Evolutionary conservation across 805 yeast species (phyloP), one percentile per base, ranked within the genome.

Genomic region (Lachancea dasiensis): DNA sequence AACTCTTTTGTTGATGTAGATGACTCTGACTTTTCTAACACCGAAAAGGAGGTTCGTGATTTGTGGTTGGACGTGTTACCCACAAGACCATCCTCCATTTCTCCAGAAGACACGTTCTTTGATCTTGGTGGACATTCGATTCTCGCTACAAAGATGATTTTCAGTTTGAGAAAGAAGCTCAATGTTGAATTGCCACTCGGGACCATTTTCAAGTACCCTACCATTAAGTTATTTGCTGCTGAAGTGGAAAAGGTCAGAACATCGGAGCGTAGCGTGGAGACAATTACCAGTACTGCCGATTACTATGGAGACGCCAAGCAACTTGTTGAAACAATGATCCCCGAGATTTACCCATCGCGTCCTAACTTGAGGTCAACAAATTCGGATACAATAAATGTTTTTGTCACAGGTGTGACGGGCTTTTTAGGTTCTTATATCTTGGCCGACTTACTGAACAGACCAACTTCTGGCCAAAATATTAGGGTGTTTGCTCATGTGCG

Each of bases 111-210:
- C 60, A 84, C 95, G 1, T 92, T 92, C 75, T 92, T 92, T 55
- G 99, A 92, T 57, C 67, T 94, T 37, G 99, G 99, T 42, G 99
- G 99, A 2, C 99, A 92, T 63, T 90, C 97, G 1, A 90, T 92
- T 52, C 69, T 92, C 46, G 97, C 97, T 6, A 94, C 99, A 0
- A 77, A 94, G 58, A 87, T 92, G 96, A 90, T 92, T 44, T 92
- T 92, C 54, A 89, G 84, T 49, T 73, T 92, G 50, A 76, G 97
- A 59, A 81, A 83, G 65, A 73, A 72, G 48, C 68, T 89, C 43
- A 72, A 76, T 27, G 73, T 89, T 28, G 95, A 87, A 44, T 68
- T 92, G 37, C 97, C 98, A 17, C 68, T 92, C 44, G 95, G 95
- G 3, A 78, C 83, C 5, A 81, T 94, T 44, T 94, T 89, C 73